Percentiles rank a stretch among this genome's conserved stretches.
Evolutionary conservation across 768 basidiomycete species (phyloP).

Genomic region (Tremella yokohamensis): DNA sequence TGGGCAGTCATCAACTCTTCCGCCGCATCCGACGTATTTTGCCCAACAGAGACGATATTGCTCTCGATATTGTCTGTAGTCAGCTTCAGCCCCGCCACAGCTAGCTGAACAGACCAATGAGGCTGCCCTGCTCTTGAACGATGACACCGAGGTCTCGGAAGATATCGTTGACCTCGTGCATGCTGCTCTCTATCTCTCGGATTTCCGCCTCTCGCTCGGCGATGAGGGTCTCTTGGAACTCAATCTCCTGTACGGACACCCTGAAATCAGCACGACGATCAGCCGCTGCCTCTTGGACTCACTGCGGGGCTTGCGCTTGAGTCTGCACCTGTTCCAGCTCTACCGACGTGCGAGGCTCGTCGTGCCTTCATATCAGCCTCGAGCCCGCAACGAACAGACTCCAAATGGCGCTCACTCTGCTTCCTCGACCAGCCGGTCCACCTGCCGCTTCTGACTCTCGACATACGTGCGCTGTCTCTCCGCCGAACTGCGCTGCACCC

Average conservation of each 20-base stretch:
- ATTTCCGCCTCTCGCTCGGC: constrained; percentile 93
- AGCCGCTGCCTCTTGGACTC: constrained; percentile 6
- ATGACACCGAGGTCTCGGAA: constrained; percentile 93
- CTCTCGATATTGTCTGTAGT: constrained; percentile 84
- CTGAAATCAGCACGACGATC: constrained; percentile 11
- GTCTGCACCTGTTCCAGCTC: constrained; percentile 42
- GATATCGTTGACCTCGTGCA: constrained; percentile 92
- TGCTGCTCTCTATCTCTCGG: constrained; percentile 91
- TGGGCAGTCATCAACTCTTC: constrained; percentile 83
- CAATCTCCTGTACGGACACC: constrained; percentile 62
- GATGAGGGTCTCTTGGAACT: constrained; percentile 91
- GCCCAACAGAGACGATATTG: constrained; percentile 81
- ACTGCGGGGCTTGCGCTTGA: constrained; percentile 46
- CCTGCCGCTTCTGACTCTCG: constrained; percentile 74
- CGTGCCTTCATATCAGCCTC: constrained; percentile 11
- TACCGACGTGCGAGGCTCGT: constrained; percentile 35
- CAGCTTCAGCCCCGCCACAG: neutral
- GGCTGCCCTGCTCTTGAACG: constrained; percentile 87
- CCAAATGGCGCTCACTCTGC: constrained; percentile 20
- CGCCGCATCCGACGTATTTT: constrained; percentile 75
- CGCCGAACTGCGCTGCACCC: constrained; percentile 82
- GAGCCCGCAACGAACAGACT: neutral
- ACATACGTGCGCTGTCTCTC: constrained; percentile 87
- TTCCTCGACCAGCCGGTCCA: constrained; percentile 64
- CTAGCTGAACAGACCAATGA: constrained; percentile 71